phyloP scores from a whole-genome alignment of 129 eudicot genomes.

The carrot (Daucus carota) region DH1_v3.0 NC_030384.2:49784501-49785000 shows the following conservation, averaged over 20 bases:
- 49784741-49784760: not conserved
- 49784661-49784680: not conserved
- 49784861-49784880: not conserved
- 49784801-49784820: not conserved
- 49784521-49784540: no score
- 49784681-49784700: conserved; percentile 1
- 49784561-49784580: no score
- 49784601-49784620: no score
- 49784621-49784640: not conserved
- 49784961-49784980: not conserved
- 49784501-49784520: no score
- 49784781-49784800: not conserved
- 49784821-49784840: conserved; percentile 1
- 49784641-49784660: not conserved
- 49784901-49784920: not conserved
- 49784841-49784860: not conserved
- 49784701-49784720: not conserved
- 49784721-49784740: not conserved
- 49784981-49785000: not conserved
- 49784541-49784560: no score
- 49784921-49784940: conserved; percentile 6
- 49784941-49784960: not conserved
- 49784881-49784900: conserved; percentile 1
- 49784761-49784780: not conserved
- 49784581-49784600: no score